Evolutionary conservation across 768 basidiomycete genomes (phyloP).

Genomic region (Suillus paluster): DNA sequence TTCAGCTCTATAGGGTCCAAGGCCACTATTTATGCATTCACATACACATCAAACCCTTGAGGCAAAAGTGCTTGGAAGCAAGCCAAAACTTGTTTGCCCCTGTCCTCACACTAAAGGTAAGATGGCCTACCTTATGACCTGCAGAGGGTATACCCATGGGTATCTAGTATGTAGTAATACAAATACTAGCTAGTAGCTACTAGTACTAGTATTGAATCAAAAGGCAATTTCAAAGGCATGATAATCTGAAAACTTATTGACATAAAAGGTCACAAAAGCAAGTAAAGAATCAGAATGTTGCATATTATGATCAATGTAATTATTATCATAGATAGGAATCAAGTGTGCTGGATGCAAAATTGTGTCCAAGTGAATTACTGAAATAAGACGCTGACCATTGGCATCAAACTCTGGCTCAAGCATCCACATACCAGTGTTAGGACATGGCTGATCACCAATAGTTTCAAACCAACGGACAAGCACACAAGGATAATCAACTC

Average conservation of each 20-base stretch:
- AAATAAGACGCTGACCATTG: conserved; percentile 5
- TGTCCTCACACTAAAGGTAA: no score
- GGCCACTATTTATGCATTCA: no score
- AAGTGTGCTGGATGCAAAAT: conserved; percentile 28
- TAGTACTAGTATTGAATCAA: conserved; percentile 5
- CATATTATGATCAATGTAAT: conserved; percentile 20
- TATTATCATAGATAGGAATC: conserved; percentile 16
- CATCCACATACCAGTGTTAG: conserved; percentile 34
- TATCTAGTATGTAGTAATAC: no score
- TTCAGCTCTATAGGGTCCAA: no score
- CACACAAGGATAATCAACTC: conserved; percentile 26
- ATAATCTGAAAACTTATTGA: conserved; percentile 34
- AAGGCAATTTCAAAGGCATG: conserved; percentile 29
- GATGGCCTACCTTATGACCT: no score
- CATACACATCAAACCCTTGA: no score
- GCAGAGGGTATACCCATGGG: no score
- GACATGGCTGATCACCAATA: conserved; percentile 22
- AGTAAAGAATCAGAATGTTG: conserved; percentile 19
- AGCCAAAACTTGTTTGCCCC: no score
- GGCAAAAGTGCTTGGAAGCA: no score
- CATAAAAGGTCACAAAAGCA: conserved; percentile 27
- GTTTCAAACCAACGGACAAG: conserved; percentile 29
- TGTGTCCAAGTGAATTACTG: conserved; percentile 26
- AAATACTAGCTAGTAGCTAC: no score
- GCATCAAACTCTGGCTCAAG: conserved; percentile 31